Percentiles rank a stretch among this genome's conserved stretches.
phyloP scores from a whole-genome alignment of 2,329 filamentous ascomycete species.

The Neonectria punicea region DNA sequence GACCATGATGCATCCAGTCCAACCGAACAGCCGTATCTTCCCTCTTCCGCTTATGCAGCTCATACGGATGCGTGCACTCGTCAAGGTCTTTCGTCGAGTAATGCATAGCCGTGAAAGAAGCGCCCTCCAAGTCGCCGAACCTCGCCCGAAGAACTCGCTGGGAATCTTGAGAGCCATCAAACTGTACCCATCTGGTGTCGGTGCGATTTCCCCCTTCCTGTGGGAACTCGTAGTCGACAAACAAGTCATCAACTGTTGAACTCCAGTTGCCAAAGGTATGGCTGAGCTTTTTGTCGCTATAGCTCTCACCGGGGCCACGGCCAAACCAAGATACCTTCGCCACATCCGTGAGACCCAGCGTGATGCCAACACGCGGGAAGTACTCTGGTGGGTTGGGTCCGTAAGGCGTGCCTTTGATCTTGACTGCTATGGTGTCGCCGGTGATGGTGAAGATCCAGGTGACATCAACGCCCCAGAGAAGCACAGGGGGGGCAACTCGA shows the following conservation, averaged over 20 bases:
- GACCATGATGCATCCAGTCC: conserved; percentile 70
- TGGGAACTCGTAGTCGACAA: conserved; percentile 72
- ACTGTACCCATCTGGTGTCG: conserved; percentile 67
- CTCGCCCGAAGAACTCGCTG: conserved; percentile 54
- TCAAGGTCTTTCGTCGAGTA: conserved; percentile 66
- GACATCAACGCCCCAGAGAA: conserved; percentile 68
- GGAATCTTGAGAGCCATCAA: not conserved
- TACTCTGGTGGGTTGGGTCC: conserved; percentile 63
- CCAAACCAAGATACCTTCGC: conserved; percentile 66
- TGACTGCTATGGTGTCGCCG: conserved; percentile 59
- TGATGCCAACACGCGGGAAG: conserved; percentile 72
- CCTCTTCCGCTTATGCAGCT: conserved; percentile 60
- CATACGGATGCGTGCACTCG: conserved; percentile 67
- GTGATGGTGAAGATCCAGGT: conserved; percentile 66
- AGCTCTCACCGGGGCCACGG: conserved; percentile 73
- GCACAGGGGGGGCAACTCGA: conserved; percentile 69
- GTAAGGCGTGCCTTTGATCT: conserved; percentile 58
- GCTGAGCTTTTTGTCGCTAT: conserved; percentile 71
- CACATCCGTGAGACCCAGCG: conserved; percentile 54
- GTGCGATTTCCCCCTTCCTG: conserved; percentile 75
- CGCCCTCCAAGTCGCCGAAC: conserved; percentile 58
- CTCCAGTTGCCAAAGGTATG: conserved; percentile 67
- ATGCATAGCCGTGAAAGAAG: conserved; percentile 65
- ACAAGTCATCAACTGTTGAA: conserved; percentile 60
- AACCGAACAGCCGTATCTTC: conserved; percentile 66